A percentile compares a stretch with the other conserved stretches of the same genome.
Conservation (phyloP, 345 rosid species). For the Odontarrhena argentea region DNA sequence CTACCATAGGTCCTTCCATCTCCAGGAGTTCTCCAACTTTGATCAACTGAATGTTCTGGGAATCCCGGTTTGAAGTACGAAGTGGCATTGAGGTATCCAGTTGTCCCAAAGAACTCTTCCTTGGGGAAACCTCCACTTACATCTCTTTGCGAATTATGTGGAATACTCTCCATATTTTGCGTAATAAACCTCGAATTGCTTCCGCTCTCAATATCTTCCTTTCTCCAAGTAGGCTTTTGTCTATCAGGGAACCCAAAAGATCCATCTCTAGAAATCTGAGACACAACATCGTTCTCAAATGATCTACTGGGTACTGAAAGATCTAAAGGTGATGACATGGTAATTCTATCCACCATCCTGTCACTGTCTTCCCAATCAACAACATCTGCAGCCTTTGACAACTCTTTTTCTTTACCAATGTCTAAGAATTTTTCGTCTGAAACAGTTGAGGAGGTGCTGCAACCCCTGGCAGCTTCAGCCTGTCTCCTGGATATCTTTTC, state of each 20-base stretch:
- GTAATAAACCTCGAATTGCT: conserved; percentile 51
- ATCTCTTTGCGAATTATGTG: conserved; percentile 58
- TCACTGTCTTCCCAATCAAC: conserved; percentile 93
- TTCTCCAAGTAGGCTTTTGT: conserved; percentile 74
- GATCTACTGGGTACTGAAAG: conserved; percentile 57
- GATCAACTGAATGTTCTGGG: conserved; percentile 61
- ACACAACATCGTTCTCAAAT: conserved; percentile 51
- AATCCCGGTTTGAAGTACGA: conserved; percentile 57
- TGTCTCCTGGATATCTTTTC: conserved; percentile 89
- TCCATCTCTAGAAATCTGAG: conserved; percentile 61
- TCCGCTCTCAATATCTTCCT: conserved; percentile 68
- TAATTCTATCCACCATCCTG: conserved; percentile 88
- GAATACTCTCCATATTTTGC: conserved; percentile 58
- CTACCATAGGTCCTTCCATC: conserved; percentile 67
- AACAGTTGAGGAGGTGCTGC: conserved; percentile 49
- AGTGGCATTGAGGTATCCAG: conserved; percentile 54
- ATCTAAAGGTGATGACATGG: conserved; percentile 74
- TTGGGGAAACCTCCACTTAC: conserved; percentile 54
- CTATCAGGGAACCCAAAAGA: conserved; percentile 58
- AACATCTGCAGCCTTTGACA: conserved; percentile 41
- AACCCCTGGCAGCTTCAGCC: conserved; percentile 55
- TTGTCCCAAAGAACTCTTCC: conserved; percentile 64
- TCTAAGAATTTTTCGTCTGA: conserved; percentile 56
- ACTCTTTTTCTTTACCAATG: conserved; percentile 52
- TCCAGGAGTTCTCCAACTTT: conserved; percentile 73